Evolutionary conservation across 169 alveolate genomes (phyloP), one percentile per base, ranked within the genome.

Genomic region (Fabrea salina): DNA sequence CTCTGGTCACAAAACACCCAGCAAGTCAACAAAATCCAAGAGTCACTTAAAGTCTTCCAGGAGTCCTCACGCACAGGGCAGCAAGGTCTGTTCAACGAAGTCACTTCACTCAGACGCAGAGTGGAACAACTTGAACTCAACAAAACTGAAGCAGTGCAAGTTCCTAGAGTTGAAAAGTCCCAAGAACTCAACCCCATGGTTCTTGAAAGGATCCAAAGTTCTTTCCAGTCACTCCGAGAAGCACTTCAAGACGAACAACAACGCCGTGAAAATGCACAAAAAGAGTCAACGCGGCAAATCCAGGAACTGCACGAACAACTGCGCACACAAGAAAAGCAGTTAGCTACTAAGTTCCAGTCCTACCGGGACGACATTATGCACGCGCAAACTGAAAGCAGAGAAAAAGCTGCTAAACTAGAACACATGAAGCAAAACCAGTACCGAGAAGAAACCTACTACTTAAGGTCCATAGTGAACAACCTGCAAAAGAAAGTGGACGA

Each of bases 401-500:
- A 25, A 1, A 40, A 50, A 32, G 33, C 37, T 22, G 6, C 19
- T 70, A 3, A 32, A 4, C 35, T 47, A 47, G 79, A 70, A 4
- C 19, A 19, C 4, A 70, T 41, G 32, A 70, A 32, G n/a, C 67
- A 70, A 47, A 66, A 70, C 19, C 41, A 49, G 37, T 13, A 25
- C 25, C 0, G 44, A 70, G 27, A 41, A 3, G 79, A 70, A 13
- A n/a, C 33, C 5, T 40, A 43, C 32, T 50, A 70, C 49, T 13
- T 70, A 22, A 70, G 49, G 35, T 16, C 37, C 8, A 50, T 70
- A 30, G 30, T 41, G 4, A n/a, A 30, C 4, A 70, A 70, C 35
- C 22, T 70, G 19, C 66, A 70, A 50, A 70, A 37, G 19, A 41
- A 66, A 41, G 39, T 70, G 1, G 79, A 70, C 16, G 79, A 70